These are phyloP conservation scores for Rhizopogon vulgaris DNA, from an alignment of 768 basidiomycete genomes.

Conservation along the genomic window DNA sequence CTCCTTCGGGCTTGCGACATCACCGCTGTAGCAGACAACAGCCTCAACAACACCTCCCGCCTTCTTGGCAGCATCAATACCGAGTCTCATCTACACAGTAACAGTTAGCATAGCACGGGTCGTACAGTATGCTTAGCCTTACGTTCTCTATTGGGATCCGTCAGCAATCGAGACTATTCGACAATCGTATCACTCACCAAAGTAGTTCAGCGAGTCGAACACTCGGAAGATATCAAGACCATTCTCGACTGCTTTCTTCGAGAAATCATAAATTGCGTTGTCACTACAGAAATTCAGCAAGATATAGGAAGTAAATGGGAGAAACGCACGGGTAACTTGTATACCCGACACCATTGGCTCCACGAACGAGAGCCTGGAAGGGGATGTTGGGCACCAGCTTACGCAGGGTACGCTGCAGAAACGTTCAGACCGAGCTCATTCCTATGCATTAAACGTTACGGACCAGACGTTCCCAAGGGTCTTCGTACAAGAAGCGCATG, in stretches of 20 bases:
- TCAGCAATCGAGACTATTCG: neutral
- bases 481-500: conserved; percentile 99
- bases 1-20: conserved; percentile 91
- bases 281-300: conserved; percentile 45
- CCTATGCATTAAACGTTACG: conserved; percentile 17
- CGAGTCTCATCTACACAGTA: conserved; percentile 76
- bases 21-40: conserved; percentile 97
- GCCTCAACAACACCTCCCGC: conserved; percentile 98
- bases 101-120: conserved; percentile 9
- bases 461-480: conserved; percentile 97
- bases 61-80: conserved; percentile 99
- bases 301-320: neutral
- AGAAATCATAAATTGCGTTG: conserved; percentile 99
- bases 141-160: conserved; percentile 57
- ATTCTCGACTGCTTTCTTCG: conserved; percentile 99
- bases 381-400: conserved; percentile 98
- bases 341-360: conserved; percentile 98
- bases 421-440: conserved; percentile 8
- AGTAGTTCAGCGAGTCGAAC: conserved; percentile 98
- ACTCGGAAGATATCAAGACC: conserved; percentile 99
- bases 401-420: conserved; percentile 71
- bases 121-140: conserved; percentile 14
- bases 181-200: conserved; percentile 50
- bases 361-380: conserved; percentile 95
- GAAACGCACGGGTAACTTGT: conserved; percentile 88